Evolutionary conservation across 495 filamentous ascomycete genomes (phyloP).

Genomic region (Xylaria curta): DNA sequence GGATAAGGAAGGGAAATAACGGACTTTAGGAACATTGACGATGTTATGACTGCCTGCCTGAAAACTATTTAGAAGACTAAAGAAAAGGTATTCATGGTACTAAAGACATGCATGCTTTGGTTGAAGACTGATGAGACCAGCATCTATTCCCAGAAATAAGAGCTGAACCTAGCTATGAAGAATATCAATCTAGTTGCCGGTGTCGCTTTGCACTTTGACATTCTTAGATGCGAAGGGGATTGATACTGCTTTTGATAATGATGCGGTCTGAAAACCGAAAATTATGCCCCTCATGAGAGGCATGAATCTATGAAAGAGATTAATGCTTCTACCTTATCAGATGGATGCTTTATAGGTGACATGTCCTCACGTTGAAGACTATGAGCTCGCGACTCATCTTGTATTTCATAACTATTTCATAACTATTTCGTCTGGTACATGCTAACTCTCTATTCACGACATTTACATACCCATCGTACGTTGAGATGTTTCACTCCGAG

Average conservation of each 20-base stretch:
- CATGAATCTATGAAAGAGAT: not conserved
- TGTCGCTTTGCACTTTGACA: not conserved
- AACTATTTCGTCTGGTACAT: not conserved
- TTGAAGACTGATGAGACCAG: not conserved
- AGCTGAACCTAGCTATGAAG: not conserved
- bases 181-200: not conserved
- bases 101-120: not conserved
- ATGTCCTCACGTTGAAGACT: not conserved
- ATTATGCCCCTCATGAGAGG: not conserved
- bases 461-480: too few relatives aligned
- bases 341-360: not conserved
- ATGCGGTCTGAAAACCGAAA: too few relatives aligned
- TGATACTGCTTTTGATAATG: too few relatives aligned
- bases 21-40: not conserved
- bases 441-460: not conserved
- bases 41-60: constrained; percentile 6
- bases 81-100: not conserved
- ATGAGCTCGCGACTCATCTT: not conserved
- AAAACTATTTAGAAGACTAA: not conserved
- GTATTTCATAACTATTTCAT: not conserved
- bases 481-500: too few relatives aligned
- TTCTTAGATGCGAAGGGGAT: too few relatives aligned
- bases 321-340: too few relatives aligned
- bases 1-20: not conserved
- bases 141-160: not conserved